Base-by-base conservation (phyloP, 305 asterid species). In the Nicotiana rustica region DNA sequence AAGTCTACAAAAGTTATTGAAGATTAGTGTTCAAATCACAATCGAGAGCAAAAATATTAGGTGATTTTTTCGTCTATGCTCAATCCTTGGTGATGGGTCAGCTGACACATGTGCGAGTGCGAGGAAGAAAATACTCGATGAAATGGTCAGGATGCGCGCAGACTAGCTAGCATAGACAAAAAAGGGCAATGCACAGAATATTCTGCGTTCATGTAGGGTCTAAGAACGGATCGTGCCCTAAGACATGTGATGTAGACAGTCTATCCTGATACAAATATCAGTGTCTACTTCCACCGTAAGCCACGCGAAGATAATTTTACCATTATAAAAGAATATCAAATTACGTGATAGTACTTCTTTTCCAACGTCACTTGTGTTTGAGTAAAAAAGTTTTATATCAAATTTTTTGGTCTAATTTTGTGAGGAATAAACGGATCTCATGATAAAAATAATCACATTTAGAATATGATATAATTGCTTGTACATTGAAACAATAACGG, bases 361-460 rank as follows among this genome's bases (percentile, higher is more conserved):
- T 25, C 18, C 3, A 73, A 75, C 2, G 44, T 47, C 79, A 75
- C 44, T 49, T 75, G 44, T 21, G 41, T 47, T 75, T 75, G 41
- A 75, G 64, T 71, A 25, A 25, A 25, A 25, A 25, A 25, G 25
- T 25, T 25, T 19, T 70, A 13, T 65, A 5, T 52, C 6, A 19
- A 25, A 25, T 25, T 70, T 19, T 10, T 41, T 33, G 5, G 33
- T 65, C 41, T 25, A 66, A 66, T 25, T 75, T 52, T 29, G 17
- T 14, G 80, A 52, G 80, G 17, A 75, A 52, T 52, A 14, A 75
- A 75, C 65, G 80, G 80, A 75, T 75, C 80, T 75, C 55, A 75
- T 52, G 29, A 52, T 75, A 52, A 41, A 75, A 73, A 25, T 52
- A 52, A 75, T 7, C 44, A 75, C 29, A 75, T 75, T 75, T 49